These are phyloP conservation scores for Pyricularia pennisetigena DNA, from an alignment of 2,329 filamentous ascomycete species.

Conservation along the genomic window DNA sequence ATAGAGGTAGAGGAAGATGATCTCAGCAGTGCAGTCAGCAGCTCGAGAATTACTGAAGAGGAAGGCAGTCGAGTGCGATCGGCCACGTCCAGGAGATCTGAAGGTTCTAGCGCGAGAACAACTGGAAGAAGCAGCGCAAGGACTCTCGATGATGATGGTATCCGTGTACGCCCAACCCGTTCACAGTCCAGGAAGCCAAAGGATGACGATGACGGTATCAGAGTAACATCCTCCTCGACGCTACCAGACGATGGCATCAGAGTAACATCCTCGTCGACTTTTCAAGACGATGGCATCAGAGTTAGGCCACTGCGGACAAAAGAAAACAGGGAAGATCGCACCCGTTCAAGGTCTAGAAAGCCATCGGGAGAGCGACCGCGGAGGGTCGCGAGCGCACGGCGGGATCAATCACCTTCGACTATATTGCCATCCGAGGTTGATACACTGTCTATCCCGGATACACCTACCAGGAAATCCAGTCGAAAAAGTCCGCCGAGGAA, in stretches of 20 bases:
- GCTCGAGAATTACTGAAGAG: constrained; percentile 11
- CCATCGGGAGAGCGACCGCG: constrained; percentile 8
- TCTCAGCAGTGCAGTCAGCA: constrained; percentile 9
- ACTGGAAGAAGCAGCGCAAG: constrained; percentile 12
- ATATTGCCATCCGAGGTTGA: constrained; percentile 7
- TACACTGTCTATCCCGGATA: constrained; percentile 7
- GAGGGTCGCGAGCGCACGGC: constrained; percentile 14
- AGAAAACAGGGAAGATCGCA: neutral
- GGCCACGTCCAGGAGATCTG: constrained; percentile 1
- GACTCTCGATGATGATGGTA: constrained; percentile 18
- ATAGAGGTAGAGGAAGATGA: constrained; percentile 24
- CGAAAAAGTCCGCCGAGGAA: constrained; percentile 2
- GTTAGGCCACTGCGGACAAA: constrained; percentile 13
- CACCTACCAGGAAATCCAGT: constrained; percentile 13
- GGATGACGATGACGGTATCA: constrained; percentile 15
- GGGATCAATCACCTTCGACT: constrained; percentile 5
- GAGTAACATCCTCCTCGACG: constrained; percentile 18
- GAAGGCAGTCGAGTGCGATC: constrained; percentile 7
- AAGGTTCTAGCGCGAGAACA: constrained; percentile 9
- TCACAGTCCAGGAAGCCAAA: constrained; percentile 1
- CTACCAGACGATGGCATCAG: constrained; percentile 21
- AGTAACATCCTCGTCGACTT: constrained; percentile 17
- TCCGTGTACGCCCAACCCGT: constrained; percentile 27
- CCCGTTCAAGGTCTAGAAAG: neutral
- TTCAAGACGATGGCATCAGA: constrained; percentile 25